phyloP scores from a whole-genome alignment of 352 stramenopile species.

The Pythium biforme region DNA sequence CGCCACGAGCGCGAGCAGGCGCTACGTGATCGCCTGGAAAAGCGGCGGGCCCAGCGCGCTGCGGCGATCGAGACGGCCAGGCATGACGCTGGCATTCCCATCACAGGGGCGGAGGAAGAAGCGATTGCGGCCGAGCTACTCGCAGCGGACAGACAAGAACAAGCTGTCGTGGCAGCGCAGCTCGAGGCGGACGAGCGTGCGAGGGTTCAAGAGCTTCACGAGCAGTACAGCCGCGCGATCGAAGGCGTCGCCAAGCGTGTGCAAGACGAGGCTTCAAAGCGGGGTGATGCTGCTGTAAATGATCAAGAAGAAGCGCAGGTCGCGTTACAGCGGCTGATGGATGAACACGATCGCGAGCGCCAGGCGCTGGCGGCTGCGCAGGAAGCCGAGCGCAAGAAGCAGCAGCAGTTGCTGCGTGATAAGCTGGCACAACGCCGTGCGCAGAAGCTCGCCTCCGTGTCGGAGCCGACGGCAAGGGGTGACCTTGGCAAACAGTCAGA shows the following conservation, averaged over 20 bases:
- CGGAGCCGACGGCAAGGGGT: neutral
- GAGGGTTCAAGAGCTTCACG: conserved; percentile 9
- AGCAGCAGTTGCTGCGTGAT: conserved; percentile 45
- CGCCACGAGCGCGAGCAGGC: conserved; percentile 11
- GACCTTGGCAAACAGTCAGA: conserved; percentile 4
- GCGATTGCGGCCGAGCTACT: conserved; percentile 18
- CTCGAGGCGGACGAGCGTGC: conserved; percentile 2
- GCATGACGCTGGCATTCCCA: conserved; percentile 1
- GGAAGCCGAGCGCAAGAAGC: conserved; percentile 31
- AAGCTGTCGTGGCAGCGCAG: conserved; percentile 8
- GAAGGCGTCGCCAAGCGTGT: neutral
- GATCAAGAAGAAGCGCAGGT: conserved; percentile 24
- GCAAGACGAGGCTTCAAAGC: conserved; percentile 12
- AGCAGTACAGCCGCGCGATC: neutral
- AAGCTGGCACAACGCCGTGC: conserved; percentile 37
- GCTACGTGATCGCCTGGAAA: conserved; percentile 7
- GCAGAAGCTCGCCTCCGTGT: neutral
- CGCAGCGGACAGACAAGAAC: conserved; percentile 24
- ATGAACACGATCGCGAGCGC: conserved; percentile 46
- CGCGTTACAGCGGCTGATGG: conserved; percentile 42
- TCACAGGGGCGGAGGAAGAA: conserved; percentile 10
- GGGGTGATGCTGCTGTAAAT: neutral
- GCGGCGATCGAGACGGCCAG: neutral
- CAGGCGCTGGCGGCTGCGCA: conserved; percentile 31
- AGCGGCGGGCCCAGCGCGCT: conserved; percentile 6